Conservation (phyloP, 345 rosid species). For the Boechera divaricarpa region DNA sequence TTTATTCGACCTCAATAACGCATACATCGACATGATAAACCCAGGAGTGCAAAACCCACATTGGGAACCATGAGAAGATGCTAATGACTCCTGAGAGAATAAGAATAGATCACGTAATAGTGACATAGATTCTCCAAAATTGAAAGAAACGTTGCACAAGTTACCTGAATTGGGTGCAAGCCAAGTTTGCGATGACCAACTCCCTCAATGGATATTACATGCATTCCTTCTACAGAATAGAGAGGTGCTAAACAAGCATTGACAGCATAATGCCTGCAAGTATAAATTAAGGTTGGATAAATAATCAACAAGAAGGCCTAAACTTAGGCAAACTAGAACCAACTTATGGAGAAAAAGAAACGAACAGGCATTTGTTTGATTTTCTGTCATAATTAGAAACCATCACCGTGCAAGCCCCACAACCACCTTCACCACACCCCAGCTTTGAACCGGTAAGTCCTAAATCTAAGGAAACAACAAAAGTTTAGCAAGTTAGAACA, state of each 20-base stretch:
- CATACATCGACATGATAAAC: conserved; percentile 94
- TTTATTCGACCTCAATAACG: conserved; percentile 74
- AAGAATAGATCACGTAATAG: conserved; percentile 3
- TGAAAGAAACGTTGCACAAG: conserved; percentile 20
- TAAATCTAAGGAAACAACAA: conserved; percentile 34
- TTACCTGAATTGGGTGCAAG: conserved; percentile 89
- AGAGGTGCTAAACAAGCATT: conserved; percentile 93
- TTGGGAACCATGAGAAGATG: conserved; percentile 84
- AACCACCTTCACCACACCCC: conserved; percentile 98
- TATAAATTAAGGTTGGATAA: background rate
- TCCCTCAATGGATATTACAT: conserved; percentile 90
- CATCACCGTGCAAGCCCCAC: conserved; percentile 98
- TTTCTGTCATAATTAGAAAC: conserved; percentile 64
- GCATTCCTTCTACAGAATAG: conserved; percentile 94
- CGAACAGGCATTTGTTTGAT: conserved; percentile 23
- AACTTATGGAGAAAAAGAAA: background rate
- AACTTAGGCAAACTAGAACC: background rate
- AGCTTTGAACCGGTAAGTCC: conserved; percentile 93
- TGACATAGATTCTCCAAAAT: conserved; percentile 15
- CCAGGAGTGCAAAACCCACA: conserved; percentile 99
- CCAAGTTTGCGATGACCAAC: conserved; percentile 69
- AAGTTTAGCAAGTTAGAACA: background rate
- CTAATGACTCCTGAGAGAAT: conserved; percentile 73
- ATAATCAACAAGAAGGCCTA: conserved; percentile 16
- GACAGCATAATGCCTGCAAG: conserved; percentile 84